Evolutionary conservation across 2,329 filamentous ascomycete species (phyloP).

Genomic region (Diaporthe caulivora): DNA sequence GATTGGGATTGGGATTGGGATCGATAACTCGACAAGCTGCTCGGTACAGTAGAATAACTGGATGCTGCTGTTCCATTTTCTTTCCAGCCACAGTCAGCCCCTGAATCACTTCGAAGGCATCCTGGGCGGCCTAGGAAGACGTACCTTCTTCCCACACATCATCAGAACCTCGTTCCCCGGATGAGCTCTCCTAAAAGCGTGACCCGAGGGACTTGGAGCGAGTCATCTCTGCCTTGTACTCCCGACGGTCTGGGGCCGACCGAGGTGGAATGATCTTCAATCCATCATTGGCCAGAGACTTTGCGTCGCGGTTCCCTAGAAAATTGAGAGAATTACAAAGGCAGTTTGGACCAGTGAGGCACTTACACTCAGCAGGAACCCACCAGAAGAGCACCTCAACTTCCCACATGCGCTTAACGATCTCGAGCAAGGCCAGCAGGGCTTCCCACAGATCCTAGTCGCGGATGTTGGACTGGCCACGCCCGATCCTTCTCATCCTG

Average conservation of each 20-base stretch:
- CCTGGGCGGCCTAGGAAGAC: not conserved
- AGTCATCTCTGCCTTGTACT: not conserved
- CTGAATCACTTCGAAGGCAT: too few species aligned
- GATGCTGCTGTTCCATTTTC: not conserved
- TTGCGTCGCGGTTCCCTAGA: conserved; percentile 14
- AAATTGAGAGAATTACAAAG: not conserved
- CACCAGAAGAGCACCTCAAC: conserved; percentile 31
- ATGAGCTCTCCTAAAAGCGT: not conserved
- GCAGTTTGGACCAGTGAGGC: rapidly evolving
- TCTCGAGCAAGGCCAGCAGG: not conserved
- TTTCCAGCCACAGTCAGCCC: not conserved
- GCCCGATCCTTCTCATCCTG: not conserved
- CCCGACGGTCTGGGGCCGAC: too few species aligned
- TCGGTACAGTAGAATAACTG: not conserved
- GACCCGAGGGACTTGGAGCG: not conserved
- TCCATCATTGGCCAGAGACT: not conserved
- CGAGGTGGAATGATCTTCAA: not conserved
- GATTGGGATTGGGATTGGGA: too few species aligned
- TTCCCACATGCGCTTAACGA: not conserved
- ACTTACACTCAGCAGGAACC: conserved; percentile 15
- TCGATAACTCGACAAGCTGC: not conserved
- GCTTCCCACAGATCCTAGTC: conserved; percentile 26
- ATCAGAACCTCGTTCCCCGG: not conserved
- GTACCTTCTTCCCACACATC: not conserved
- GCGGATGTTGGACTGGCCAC: not conserved